phyloP scores from a whole-genome alignment of 169 alveolate species.

The Plasmodium knowlesi region DNA sequence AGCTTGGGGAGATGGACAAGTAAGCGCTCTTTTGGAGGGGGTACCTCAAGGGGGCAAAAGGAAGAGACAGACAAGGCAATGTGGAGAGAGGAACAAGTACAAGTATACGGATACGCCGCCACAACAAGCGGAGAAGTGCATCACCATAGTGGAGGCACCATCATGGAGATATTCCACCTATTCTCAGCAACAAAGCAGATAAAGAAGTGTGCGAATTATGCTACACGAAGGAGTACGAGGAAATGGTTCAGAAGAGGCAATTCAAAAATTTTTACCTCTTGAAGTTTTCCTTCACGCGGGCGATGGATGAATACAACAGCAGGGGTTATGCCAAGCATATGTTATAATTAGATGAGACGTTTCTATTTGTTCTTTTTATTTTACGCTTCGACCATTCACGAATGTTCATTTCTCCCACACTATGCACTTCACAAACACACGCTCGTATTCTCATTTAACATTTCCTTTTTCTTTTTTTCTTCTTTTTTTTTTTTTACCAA shows the following conservation, averaged over 20 bases:
- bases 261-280: constrained; percentile 52
- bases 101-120: background rate
- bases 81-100: background rate
- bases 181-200: constrained; percentile 18
- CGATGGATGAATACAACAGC: constrained; percentile 40
- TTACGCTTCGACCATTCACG: background rate
- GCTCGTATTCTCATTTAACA: background rate
- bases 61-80: background rate
- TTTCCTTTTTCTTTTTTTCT: background rate
- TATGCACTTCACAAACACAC: background rate
- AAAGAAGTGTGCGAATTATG: constrained; percentile 39
- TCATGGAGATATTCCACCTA: background rate
- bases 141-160: background rate
- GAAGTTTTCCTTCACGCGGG: constrained; percentile 45
- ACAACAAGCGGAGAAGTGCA: background rate
- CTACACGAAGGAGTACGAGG: constrained; percentile 52
- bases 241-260: constrained; percentile 31
- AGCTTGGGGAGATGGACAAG: constrained; percentile 51
- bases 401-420: background rate
- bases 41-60: background rate
- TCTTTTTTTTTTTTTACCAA: constrained; percentile 5
- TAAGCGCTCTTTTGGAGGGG: background rate
- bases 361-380: no score
- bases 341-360: background rate
- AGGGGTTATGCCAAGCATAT: constrained; percentile 17